Conservation (phyloP, 495 filamentous ascomycete genomes). For the Lentithecium fluviatile region DNA sequence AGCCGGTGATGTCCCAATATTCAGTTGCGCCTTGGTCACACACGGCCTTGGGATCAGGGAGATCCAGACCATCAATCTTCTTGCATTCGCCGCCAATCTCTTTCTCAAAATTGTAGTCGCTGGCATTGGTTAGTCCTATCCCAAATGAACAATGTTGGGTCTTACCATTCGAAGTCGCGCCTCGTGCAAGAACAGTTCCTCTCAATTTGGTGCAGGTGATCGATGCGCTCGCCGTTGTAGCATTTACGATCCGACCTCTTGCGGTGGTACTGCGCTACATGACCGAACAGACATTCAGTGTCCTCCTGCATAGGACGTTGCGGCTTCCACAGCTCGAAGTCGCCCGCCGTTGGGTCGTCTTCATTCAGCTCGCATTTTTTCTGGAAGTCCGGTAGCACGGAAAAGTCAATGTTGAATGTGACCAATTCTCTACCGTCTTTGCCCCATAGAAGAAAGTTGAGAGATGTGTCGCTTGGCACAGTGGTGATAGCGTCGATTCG, state of each 20-base stretch:
- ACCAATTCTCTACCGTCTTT: conserved; percentile 52
- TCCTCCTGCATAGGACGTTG: conserved; percentile 67
- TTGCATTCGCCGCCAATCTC: conserved; percentile 70
- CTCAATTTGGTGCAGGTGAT: conserved; percentile 63
- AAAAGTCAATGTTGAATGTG: conserved; percentile 85
- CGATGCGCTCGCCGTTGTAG: conserved; percentile 70
- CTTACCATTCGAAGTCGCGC: conserved; percentile 92
- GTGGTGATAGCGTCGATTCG: conserved; percentile 77
- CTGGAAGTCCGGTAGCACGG: conserved; percentile 61
- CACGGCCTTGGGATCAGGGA: conserved; percentile 61
- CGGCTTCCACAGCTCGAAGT: conserved; percentile 83
- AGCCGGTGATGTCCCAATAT: conserved; percentile 81
- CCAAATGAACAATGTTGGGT: conserved; percentile 32
- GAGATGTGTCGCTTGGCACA: conserved; percentile 80
- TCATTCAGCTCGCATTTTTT: conserved; percentile 68
- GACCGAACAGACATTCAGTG: conserved; percentile 89
- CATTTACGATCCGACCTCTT: conserved; percentile 73
- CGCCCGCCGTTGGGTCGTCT: conserved; percentile 53
- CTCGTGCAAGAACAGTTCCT: conserved; percentile 78
- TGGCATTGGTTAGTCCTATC: conserved; percentile 38
- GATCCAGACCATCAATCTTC: conserved; percentile 67
- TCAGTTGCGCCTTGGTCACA: conserved; percentile 71
- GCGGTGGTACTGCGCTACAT: conserved; percentile 83
- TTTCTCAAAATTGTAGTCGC: conserved; percentile 91
- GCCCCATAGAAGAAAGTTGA: conserved; percentile 89